Conservation (phyloP, 2,329 filamentous ascomycete genomes). For the Ophiostoma sp. region DNA sequence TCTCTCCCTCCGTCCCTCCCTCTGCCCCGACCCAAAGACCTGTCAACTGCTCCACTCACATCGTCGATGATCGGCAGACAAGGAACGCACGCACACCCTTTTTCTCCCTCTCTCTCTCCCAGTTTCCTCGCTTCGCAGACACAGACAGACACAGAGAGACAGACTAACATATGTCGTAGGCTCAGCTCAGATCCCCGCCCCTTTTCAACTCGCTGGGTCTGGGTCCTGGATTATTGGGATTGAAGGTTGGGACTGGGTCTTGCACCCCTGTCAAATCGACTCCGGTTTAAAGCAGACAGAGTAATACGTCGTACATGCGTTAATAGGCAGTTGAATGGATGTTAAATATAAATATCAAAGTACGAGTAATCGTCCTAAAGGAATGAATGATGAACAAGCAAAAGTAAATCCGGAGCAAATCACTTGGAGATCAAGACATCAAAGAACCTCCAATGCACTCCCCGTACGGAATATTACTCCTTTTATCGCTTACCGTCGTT, state of each 20-base stretch:
- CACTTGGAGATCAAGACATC: background rate
- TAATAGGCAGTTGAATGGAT: too few species aligned
- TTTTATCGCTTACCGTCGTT: background rate
- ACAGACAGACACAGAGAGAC: too few species aligned
- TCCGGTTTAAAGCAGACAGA: background rate
- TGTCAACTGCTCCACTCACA: conserved; percentile 7
- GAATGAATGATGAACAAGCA: background rate
- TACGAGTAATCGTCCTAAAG: too few species aligned
- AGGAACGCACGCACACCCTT: conserved; percentile 4
- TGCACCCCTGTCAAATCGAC: background rate
- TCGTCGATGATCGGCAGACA: conserved; percentile 5
- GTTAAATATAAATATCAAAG: too few species aligned
- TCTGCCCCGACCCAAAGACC: conserved; percentile 2
- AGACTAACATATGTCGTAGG: background rate
- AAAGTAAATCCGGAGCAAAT: background rate
- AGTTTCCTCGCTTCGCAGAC: too few species aligned
- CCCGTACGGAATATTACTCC: background rate
- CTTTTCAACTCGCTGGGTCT: background rate
- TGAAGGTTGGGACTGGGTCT: background rate
- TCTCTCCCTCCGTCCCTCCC: background rate
- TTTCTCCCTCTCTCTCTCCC: background rate
- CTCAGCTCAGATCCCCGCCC: conserved; percentile 9
- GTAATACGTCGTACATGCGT: too few species aligned
- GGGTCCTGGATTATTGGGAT: background rate
- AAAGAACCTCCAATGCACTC: background rate